Evolutionary conservation across 768 basidiomycete species (phyloP).

Genomic region (Pleurotus tuoliensis): DNA sequence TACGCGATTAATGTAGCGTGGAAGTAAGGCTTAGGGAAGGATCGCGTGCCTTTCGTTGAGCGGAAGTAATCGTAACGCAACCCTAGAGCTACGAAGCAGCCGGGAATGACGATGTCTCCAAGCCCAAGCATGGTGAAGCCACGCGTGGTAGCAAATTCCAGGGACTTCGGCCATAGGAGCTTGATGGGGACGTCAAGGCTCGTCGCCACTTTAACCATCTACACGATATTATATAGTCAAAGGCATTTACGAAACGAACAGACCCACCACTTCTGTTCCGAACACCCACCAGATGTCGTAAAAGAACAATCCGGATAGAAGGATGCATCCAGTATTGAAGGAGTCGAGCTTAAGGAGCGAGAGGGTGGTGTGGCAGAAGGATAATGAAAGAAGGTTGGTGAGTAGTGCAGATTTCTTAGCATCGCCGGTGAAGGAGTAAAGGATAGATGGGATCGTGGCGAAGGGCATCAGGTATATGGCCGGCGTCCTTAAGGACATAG

Average conservation of each 20-base stretch:
- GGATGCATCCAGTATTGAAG: slow-evolving; percentile 80
- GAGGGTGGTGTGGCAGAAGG: slow-evolving; percentile 79
- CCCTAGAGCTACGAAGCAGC: slow-evolving; percentile 75
- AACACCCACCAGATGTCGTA: slow-evolving; percentile 98
- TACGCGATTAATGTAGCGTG: slow-evolving; percentile 66
- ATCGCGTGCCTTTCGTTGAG: slow-evolving; percentile 23
- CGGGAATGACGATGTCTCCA: slow-evolving; percentile 75
- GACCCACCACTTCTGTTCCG: slow-evolving; percentile 75
- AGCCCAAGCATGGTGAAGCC: slow-evolving; percentile 91
- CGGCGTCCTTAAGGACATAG: slow-evolving; percentile 53
- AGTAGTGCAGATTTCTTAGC: slow-evolving; percentile 60
- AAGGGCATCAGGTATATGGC: slow-evolving; percentile 55
- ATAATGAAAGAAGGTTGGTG: slow-evolving; percentile 73
- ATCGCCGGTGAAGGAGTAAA: slow-evolving; percentile 49
- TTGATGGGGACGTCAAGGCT: slow-evolving; percentile 92
- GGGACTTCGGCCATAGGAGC: slow-evolving; percentile 78
- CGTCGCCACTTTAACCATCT: slow-evolving; percentile 95
- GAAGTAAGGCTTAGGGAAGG: slow-evolving; percentile 75
- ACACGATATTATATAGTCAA: slow-evolving; percentile 2
- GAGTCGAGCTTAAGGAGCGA: slow-evolving; percentile 82
- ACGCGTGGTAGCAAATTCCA: slow-evolving; percentile 38
- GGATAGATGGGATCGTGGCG: slow-evolving; percentile 56
- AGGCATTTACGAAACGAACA: background rate
- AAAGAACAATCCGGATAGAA: slow-evolving; percentile 81
- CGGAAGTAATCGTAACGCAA: slow-evolving; percentile 78